A percentile compares a stretch with the other conserved stretches of the same genome.
These are phyloP conservation scores for Scheffersomyces lignicola DNA, from an alignment of 1,139 yeast species.

Conservation along the genomic window DNA sequence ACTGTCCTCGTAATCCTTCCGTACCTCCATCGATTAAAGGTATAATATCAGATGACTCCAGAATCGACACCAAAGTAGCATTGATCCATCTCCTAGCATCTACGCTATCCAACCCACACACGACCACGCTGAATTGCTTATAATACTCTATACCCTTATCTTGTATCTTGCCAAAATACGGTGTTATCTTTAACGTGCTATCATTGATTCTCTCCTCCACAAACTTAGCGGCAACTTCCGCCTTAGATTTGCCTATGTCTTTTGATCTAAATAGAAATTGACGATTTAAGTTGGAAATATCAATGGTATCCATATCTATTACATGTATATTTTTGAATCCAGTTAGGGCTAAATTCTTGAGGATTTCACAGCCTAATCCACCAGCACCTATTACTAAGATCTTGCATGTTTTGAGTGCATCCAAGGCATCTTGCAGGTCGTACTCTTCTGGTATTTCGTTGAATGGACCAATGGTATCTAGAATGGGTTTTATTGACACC, in stretches of 20 bases:
- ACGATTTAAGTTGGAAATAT: constrained; percentile 82
- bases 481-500: constrained; percentile 24
- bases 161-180: constrained; percentile 70
- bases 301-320: constrained; percentile 95
- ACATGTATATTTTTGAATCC: constrained; percentile 78
- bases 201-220: constrained; percentile 49
- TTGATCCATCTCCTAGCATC: constrained; percentile 94
- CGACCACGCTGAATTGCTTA: constrained; percentile 65
- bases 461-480: constrained; percentile 37
- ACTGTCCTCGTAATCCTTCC: constrained; percentile 92
- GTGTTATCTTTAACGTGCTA: constrained; percentile 47
- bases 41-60: constrained; percentile 55
- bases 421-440: constrained; percentile 21
- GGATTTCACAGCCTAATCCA: constrained; percentile 91
- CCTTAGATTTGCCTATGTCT: constrained; percentile 83
- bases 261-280: constrained; percentile 76
- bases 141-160: constrained; percentile 68
- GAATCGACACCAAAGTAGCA: constrained; percentile 65
- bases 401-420: constrained; percentile 29
- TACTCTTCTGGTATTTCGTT: constrained; percentile 44
- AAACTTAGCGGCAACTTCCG: constrained; percentile 71
- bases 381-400: constrained; percentile 84
- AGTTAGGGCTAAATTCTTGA: constrained; percentile 76
- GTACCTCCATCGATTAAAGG: constrained; percentile 96
- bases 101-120: constrained; percentile 88